Base-by-base conservation (phyloP, 2,329 filamentous ascomycete species). In the Verticillium nonalfalfae region DNA sequence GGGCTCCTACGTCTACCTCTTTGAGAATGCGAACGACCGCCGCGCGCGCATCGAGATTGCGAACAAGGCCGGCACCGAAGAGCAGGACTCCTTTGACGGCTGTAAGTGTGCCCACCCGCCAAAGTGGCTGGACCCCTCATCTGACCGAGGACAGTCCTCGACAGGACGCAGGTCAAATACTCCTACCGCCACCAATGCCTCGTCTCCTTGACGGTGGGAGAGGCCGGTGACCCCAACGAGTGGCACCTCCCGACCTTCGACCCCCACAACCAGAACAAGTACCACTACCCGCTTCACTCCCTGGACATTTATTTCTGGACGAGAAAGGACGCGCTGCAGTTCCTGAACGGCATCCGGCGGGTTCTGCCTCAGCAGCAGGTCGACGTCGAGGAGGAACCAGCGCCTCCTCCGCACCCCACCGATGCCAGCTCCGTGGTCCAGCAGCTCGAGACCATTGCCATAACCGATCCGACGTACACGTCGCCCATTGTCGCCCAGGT, bases 241-340 rank as follows among this genome's bases (percentile, higher is more conserved):
- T 93, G 90, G 90, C 89, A 91, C 73, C 80, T 93, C 7, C 89
- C 90, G 1, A 86, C 86, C 0, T 89, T 83, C 71, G 89, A 93
- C 72, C 85, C 85, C 2, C 81, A 81, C 58, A 91, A 91, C 73
- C 85, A 93, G 73, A 87, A 84, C 71, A 91, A 90, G 72, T 93
- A 92, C 72, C 85, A 92, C 79, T 92, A 92, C 76, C 87, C 86
- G 71, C 81, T 94, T 7, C 87, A 91, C 71, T 88, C 87, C 0
- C 72, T 93, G 61, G 90, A 93, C 69, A 77, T 93, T 14, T 94
- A 94, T 76, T 90, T 93, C 70, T 93, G 89, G 89, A 91, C 86
- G 0, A 84, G 86, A 63, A 80, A 86, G 61, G 90, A 93, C 74
- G 89, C 90, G 1, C 76, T 86, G 34, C 82, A 86, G 61, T 90